Conservation (phyloP, 2,329 filamentous ascomycete species). For the Penicillium sp. region DNA sequence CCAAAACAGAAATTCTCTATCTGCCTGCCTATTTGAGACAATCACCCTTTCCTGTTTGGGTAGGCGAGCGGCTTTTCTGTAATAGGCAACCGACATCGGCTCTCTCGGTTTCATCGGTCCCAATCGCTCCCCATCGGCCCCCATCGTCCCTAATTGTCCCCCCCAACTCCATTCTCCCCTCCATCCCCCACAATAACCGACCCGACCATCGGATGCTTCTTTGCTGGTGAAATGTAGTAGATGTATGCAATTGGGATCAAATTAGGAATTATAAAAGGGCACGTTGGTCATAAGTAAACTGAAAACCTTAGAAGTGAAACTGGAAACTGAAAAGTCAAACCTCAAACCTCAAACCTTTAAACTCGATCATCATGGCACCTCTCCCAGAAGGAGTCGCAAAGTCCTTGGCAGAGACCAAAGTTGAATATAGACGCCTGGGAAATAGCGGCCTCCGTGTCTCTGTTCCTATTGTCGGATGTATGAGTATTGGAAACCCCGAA, state of each 20-base stretch:
- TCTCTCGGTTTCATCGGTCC: not conserved
- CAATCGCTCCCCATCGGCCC: not conserved
- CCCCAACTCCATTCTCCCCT: not conserved
- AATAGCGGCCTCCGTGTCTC: conserved; percentile 15
- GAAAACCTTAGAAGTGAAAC: not conserved
- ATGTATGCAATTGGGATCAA: not conserved
- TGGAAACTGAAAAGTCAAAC: not conserved
- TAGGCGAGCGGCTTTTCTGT: not conserved
- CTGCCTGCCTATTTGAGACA: not conserved
- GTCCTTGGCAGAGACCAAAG: not conserved
- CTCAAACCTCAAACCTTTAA: not conserved
- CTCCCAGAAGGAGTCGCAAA: not conserved
- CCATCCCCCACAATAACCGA: not conserved
- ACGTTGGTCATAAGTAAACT: not conserved
- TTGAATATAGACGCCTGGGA: conserved; percentile 6
- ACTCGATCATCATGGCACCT: not conserved
- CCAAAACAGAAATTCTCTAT: not conserved
- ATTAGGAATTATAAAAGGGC: not conserved
- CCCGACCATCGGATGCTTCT: not conserved
- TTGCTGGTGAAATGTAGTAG: not conserved
- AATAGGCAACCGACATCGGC: conserved; percentile 2
- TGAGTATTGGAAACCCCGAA: conserved; percentile 11
- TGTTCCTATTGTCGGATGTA: conserved; percentile 13
- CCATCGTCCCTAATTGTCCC: not conserved
- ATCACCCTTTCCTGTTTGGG: not conserved